Conservation (phyloP, 2,329 filamentous ascomycete species). For the Fusarium sp. region DNA sequence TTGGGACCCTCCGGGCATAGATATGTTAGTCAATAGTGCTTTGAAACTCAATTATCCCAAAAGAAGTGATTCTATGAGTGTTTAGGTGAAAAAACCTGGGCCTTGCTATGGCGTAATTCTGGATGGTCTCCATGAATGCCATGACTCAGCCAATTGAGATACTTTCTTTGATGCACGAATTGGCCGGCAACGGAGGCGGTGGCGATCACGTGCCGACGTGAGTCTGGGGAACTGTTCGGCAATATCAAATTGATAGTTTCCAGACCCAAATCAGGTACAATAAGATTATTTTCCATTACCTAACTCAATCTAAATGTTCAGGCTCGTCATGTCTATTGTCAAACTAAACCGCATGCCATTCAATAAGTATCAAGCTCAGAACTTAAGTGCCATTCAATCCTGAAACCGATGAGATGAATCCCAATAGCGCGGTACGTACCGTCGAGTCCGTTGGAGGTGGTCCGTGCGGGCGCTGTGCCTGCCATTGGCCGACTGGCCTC, state of each 20-base stretch:
- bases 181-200: conserved; percentile 36
- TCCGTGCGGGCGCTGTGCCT: conserved; percentile 24
- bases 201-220: conserved; percentile 26
- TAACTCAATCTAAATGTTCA: not conserved
- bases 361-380: not conserved
- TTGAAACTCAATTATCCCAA: conserved; percentile 19
- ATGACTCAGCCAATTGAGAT: conserved; percentile 42
- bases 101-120: conserved; percentile 45
- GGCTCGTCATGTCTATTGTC: not conserved
- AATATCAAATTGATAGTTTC: not conserved
- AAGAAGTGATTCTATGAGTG: conserved; percentile 31
- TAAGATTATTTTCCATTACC: not conserved
- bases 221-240: not conserved
- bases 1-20: conserved; percentile 25
- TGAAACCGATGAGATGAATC: not conserved
- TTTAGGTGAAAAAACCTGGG: conserved; percentile 32
- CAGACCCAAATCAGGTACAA: not conserved
- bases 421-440: conserved; percentile 16
- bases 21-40: conserved; percentile 17
- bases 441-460: not conserved
- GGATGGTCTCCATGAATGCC: conserved; percentile 21
- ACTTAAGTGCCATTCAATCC: not conserved
- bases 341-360: fast-evolving
- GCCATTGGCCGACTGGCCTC: not conserved
- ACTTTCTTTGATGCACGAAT: conserved; percentile 7